A percentile compares a stretch with the other conserved stretches of the same genome.
Evolutionary conservation across 805 yeast genomes (phyloP).

Genomic region (Nakazawaea wickerhamii): DNA sequence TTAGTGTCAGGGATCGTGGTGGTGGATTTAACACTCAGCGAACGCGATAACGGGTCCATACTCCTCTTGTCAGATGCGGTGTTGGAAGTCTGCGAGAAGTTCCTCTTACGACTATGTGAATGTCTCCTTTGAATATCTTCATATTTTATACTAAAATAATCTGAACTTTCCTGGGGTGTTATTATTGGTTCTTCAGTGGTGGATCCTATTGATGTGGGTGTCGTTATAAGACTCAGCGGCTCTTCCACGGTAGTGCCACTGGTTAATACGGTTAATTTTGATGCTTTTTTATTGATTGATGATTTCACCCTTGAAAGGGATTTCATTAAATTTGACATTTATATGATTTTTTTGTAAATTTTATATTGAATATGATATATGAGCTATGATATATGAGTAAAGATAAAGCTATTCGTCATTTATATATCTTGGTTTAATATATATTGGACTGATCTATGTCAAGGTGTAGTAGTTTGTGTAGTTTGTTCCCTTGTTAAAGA

Average conservation of each 20-base stretch:
- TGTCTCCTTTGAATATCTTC: conserved; percentile 7
- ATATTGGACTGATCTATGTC: too few species aligned
- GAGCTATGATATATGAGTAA: too few species aligned
- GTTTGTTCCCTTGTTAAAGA: background rate
- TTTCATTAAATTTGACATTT: conserved; percentile 8
- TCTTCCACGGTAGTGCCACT: too few species aligned
- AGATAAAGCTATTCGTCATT: too few species aligned
- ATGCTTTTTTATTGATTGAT: conserved; percentile 1
- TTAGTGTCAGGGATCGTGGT: too few species aligned
- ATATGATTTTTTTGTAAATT: background rate
- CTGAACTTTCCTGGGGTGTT: background rate
- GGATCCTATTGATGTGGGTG: background rate
- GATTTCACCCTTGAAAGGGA: conserved; percentile 11
- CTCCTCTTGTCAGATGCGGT: background rate
- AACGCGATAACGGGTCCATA: too few species aligned
- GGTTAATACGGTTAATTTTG: background rate
- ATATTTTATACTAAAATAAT: conserved; percentile 6
- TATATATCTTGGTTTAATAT: too few species aligned
- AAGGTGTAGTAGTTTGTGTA: too few species aligned
- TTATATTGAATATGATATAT: too few species aligned
- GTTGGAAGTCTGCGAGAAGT: conserved; percentile 5
- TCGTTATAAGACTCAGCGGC: too few species aligned
- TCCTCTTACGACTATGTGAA: conserved; percentile 7
- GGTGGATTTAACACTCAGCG: too few species aligned
- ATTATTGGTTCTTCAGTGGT: too few species aligned